A percentile compares a stretch with the other conserved stretches of the same genome.
Evolutionary conservation across 805 yeast genomes (phyloP).

Genomic region (Sporopachydermia quercuum): DNA sequence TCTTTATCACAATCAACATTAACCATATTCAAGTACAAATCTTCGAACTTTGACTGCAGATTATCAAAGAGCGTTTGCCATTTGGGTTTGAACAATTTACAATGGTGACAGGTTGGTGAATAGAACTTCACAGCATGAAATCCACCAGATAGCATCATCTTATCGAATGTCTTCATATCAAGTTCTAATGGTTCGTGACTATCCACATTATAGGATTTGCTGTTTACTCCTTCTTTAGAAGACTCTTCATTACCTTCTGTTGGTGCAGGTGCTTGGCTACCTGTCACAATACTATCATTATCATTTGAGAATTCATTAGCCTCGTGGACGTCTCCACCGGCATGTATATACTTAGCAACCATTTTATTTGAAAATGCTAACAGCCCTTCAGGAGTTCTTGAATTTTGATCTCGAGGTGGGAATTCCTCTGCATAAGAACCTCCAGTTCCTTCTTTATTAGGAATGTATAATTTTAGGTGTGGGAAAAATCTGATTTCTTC

Average conservation of each 20-base stretch:
- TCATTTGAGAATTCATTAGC: not conserved
- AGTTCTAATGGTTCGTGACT: slow-evolving; percentile 31
- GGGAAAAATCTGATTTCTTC: slow-evolving; percentile 50
- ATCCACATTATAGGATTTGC: not conserved
- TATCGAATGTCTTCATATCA: slow-evolving; percentile 33
- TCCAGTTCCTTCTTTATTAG: slow-evolving; percentile 29
- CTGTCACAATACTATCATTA: not conserved
- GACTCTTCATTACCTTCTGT: no score
- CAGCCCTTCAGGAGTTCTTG: not conserved
- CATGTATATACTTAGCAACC: not conserved
- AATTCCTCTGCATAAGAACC: not conserved
- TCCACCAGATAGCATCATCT: slow-evolving; percentile 26
- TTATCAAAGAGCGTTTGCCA: slow-evolving; percentile 21
- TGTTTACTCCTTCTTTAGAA: not conserved
- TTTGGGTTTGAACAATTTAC: slow-evolving; percentile 19
- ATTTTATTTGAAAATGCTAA: not conserved
- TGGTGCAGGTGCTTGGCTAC: not conserved
- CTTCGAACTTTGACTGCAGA: slow-evolving; percentile 12
- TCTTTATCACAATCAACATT: slow-evolving; percentile 24
- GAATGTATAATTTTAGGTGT: slow-evolving; percentile 45
- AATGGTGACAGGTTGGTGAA: slow-evolving; percentile 25
- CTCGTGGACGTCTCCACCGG: no score
- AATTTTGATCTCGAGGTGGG: not conserved
- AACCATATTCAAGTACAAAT: slow-evolving; percentile 21
- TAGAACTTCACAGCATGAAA: slow-evolving; percentile 37